Base-by-base conservation (phyloP, 2,329 filamentous ascomycete species). In the Ceratocystis harringtonii region DNA sequence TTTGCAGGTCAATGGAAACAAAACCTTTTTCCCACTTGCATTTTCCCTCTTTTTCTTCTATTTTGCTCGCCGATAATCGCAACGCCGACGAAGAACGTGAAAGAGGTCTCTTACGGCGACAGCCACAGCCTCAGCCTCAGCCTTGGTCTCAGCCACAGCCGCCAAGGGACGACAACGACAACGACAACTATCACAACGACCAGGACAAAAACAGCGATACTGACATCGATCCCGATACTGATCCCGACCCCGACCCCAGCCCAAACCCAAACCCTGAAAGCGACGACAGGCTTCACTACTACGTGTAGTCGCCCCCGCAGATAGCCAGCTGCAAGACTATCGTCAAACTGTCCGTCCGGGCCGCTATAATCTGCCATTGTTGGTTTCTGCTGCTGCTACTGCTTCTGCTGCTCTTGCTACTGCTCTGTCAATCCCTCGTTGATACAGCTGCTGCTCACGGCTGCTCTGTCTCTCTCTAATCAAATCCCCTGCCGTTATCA, bases 1-100 rank as follows among this genome's bases (percentile, higher is more conserved):
- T 41, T 48, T 22, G n/a, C n/a, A 61, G 50, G 58, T 61, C 32
- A 61, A 61, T 61, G 58, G 58, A 61, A 61, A 61, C 10, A 61
- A 41, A 43, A 12, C 36, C 58, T 5, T 55, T 55, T 55, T 55
- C 28, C 25, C 50, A 55, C 22, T 55, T 55, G 50, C 50, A 22
- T 55, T 55, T 55, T 55, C 22, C 50, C 28, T 55, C 50, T 55
- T 55, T 55, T 25, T 25, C 19, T 25, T 25, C 50, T 25, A 22
- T 17, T 25, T 22, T 25, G 19, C 19, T 25, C 50, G 50, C 19
- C 50, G 50, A 55, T 15, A 28, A 55, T 25, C 48, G 22, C 48
- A 19, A 25, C 22, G 48, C n/a, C 3, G 48, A 52, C 48, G n/a
- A 52, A 19, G n/a, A 52, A n/a, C 48, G 36, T 41, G 10, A 3